Evolutionary conservation across 257 asterid genomes (phyloP).

Genomic region (Penstemon davidsonii): DNA sequence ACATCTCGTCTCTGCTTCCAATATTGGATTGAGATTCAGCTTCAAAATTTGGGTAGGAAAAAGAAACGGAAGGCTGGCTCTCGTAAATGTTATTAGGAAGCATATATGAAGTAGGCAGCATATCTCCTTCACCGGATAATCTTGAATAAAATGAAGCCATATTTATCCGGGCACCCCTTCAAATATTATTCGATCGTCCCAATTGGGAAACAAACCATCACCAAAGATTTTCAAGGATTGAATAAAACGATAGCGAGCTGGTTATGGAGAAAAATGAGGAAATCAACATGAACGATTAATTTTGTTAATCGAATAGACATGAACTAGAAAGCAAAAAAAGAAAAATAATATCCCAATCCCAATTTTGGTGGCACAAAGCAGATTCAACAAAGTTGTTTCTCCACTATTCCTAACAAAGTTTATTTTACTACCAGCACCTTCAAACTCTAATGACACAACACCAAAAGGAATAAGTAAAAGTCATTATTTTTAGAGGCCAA

Average conservation of each 20-base stretch:
- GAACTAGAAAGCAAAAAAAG: no score
- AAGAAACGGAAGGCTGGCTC: no score
- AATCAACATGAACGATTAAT: not conserved
- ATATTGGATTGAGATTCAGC: no score
- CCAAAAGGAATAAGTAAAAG: no score
- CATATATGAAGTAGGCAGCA: constrained; percentile 39
- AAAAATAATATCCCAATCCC: no score
- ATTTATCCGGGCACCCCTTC: constrained; percentile 16
- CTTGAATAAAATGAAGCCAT: constrained; percentile 61
- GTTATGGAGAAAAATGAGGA: constrained; percentile 6
- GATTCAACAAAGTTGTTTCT: no score
- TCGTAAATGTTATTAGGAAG: constrained; percentile 38
- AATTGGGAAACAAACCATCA: constrained; percentile 28
- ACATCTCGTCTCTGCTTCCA: constrained; percentile 43
- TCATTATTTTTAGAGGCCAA: no score
- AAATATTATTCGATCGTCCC: not conserved
- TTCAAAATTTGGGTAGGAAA: no score
- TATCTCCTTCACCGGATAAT: constrained; percentile 47
- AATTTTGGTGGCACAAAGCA: no score
- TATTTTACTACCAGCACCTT: no score
- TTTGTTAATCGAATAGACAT: not conserved
- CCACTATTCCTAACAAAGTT: no score
- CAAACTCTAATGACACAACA: no score
- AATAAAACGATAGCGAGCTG: constrained; percentile 8
- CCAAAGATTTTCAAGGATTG: constrained; percentile 9